A percentile compares a stretch with the other conserved stretches of the same genome.
These are phyloP conservation scores for Aspergillus sclerotiicarbonarius DNA, from an alignment of 495 filamentous ascomycete species.

Conservation along the genomic window DNA sequence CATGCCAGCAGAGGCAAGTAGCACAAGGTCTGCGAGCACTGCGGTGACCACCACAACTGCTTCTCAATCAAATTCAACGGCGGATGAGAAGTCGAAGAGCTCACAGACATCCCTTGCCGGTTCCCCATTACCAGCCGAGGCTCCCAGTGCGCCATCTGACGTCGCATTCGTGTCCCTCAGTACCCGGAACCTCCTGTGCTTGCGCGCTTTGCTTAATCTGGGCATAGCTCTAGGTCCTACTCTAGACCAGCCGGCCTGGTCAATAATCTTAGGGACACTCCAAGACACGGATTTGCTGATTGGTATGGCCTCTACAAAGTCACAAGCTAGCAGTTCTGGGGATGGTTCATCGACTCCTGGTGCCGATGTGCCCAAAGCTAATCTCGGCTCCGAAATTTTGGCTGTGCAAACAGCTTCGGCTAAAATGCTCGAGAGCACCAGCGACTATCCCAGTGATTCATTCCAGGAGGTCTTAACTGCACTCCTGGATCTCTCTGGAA, in stretches of 20 bases:
- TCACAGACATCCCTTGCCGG: slow-evolving; percentile 20
- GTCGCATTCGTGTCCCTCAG: slow-evolving; percentile 56
- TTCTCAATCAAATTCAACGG: slow-evolving; percentile 21
- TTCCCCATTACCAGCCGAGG: slow-evolving; percentile 22
- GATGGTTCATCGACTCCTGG: slow-evolving; percentile 27
- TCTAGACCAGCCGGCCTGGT: slow-evolving; percentile 74
- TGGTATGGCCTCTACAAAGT: slow-evolving; percentile 51
- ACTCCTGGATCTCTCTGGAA: slow-evolving; percentile 63
- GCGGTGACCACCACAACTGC: slow-evolving; percentile 32
- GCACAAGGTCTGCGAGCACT: slow-evolving; percentile 42
- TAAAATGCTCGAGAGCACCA: slow-evolving; percentile 84
- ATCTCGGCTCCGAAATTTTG: slow-evolving; percentile 73
- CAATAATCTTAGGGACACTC: slow-evolving; percentile 84
- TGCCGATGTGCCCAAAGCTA: slow-evolving; percentile 52
- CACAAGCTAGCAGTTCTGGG: slow-evolving; percentile 26
- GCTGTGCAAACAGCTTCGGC: slow-evolving; percentile 87
- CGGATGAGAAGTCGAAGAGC: slow-evolving; percentile 43
- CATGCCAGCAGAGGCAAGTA: slow-evolving; percentile 67
- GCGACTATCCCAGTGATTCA: slow-evolving; percentile 77
- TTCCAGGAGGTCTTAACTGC: slow-evolving; percentile 77
- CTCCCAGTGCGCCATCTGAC: slow-evolving; percentile 23
- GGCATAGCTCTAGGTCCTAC: slow-evolving; percentile 93
- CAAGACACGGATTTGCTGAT: slow-evolving; percentile 88
- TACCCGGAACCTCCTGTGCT: slow-evolving; percentile 83
- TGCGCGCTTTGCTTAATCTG: slow-evolving; percentile 86